Percentiles rank a stretch among this genome's conserved stretches.
Conservation (phyloP, 495 filamentous ascomycete genomes). For the Daldinia caldariorum region DNA sequence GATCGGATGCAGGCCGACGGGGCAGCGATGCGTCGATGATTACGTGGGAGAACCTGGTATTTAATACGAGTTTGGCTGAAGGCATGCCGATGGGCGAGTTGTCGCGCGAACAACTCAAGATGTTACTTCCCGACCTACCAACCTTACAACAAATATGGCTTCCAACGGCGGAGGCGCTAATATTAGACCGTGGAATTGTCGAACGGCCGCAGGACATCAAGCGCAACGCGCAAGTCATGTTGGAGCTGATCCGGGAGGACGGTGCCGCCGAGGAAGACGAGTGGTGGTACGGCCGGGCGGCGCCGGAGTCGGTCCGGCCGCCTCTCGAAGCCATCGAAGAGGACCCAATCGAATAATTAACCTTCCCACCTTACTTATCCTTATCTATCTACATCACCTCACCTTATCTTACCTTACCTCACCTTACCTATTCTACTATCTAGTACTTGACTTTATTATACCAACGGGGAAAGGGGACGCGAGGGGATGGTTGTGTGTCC, state of each 20-base stretch:
- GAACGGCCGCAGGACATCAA: constrained; percentile 62
- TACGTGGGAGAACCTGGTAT: constrained; percentile 57
- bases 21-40: constrained; percentile 49
- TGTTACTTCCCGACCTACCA: constrained; percentile 60
- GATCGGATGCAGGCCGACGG: constrained; percentile 43
- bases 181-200: constrained; percentile 64
- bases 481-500: background rate
- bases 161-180: constrained; percentile 63
- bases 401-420: background rate
- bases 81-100: constrained; percentile 65
- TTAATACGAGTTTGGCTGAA: constrained; percentile 61
- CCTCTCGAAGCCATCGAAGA: constrained; percentile 60
- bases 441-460: background rate
- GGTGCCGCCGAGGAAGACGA: constrained; percentile 61
- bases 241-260: constrained; percentile 64
- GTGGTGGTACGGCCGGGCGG: constrained; percentile 60
- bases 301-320: constrained; percentile 56
- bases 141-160: constrained; percentile 61
- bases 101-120: constrained; percentile 56
- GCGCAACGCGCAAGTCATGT: constrained; percentile 61
- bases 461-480: constrained; percentile 12
- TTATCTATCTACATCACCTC: too few relatives aligned
- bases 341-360: constrained; percentile 53
- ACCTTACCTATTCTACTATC: constrained; percentile 3
- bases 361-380: constrained; percentile 12